phyloP scores from a whole-genome alignment of 768 basidiomycete species.

The Tylopilus balloui region DNA sequence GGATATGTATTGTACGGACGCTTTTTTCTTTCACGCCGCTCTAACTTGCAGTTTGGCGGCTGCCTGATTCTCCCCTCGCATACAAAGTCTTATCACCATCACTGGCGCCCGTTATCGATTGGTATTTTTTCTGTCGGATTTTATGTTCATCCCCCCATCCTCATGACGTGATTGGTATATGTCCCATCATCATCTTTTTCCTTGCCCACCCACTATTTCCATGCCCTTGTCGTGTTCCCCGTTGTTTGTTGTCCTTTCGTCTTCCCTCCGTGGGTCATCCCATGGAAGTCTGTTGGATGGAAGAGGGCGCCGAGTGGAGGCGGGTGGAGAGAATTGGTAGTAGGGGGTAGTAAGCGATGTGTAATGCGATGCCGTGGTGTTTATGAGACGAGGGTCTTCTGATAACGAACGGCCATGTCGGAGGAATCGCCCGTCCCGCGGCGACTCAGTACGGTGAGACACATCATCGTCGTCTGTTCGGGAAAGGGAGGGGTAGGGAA shows the following conservation, averaged over 20 bases:
- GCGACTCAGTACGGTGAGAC: conserved; percentile 69
- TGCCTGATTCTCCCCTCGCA: conserved; percentile 29
- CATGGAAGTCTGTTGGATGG: conserved; percentile 55
- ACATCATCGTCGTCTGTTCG: conserved; percentile 89
- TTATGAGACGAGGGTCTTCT: too few relatives aligned
- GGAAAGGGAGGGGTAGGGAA: conserved; percentile 99
- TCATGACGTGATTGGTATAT: conserved; percentile 22
- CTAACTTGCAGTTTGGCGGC: conserved; percentile 23
- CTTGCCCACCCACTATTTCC: conserved; percentile 17
- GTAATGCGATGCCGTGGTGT: conserved; percentile 5
- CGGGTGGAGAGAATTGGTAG: conserved; percentile 11
- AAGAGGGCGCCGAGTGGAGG: conserved; percentile 61
- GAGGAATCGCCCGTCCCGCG: conserved; percentile 59
- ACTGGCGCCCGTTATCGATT: conserved; percentile 34
- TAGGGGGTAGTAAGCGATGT: background rate
- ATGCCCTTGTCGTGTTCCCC: conserved; percentile 24
- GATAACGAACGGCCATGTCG: conserved; percentile 22
- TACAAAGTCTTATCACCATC: conserved; percentile 20
- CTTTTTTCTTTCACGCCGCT: conserved; percentile 61
- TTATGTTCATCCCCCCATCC: conserved; percentile 21
- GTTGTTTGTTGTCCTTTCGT: conserved; percentile 62
- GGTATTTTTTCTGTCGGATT: conserved; percentile 23
- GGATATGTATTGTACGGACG: conserved; percentile 62
- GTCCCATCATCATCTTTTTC: conserved; percentile 20
- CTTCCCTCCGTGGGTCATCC: conserved; percentile 47